Evolutionary conservation across 805 yeast species (phyloP).

Genomic region (Tetrapisispora fleetii): DNA sequence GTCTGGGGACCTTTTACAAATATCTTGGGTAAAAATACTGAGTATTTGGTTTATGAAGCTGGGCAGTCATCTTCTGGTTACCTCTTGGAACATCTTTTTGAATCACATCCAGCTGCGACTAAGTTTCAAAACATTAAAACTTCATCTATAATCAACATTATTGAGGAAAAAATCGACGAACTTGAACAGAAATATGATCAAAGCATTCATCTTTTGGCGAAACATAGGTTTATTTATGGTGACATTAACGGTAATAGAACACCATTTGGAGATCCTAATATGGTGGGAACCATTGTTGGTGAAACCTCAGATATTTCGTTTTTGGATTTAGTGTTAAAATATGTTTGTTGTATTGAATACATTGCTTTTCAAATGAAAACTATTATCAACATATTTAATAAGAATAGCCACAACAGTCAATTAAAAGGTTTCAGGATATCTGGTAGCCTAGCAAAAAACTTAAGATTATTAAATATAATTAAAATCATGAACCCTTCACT

Average conservation of each 20-base stretch:
- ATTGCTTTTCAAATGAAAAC: conserved; percentile 41
- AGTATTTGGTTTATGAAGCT: conserved; percentile 36
- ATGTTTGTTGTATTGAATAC: conserved; percentile 41
- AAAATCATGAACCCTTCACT: conserved; percentile 15
- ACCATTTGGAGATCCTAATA: conserved; percentile 40
- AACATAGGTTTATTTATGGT: conserved; percentile 39
- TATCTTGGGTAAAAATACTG: conserved; percentile 16
- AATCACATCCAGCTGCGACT: conserved; percentile 31
- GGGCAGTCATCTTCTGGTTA: conserved; percentile 55
- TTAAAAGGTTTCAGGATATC: conserved; percentile 33
- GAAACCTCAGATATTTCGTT: conserved; percentile 32
- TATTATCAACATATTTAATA: conserved; percentile 20
- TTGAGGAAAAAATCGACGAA: conserved; percentile 17
- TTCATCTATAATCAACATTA: conserved; percentile 4
- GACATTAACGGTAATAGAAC: conserved; percentile 51
- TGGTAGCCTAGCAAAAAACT: conserved; percentile 47
- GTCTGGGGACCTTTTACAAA: conserved; percentile 53
- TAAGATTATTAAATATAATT: conserved; percentile 30
- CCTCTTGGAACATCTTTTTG: conserved; percentile 39
- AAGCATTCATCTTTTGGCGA: conserved; percentile 26
- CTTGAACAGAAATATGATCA: conserved; percentile 8
- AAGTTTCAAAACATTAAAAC: conserved; percentile 3
- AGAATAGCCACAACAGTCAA: conserved; percentile 4
- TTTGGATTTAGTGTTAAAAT: conserved; percentile 32
- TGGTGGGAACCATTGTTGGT: conserved; percentile 43